Percentiles rank a stretch among this genome's conserved stretches.
These are phyloP conservation scores for Monilinia vaccinii-corymbosi DNA, from an alignment of 2,329 filamentous ascomycete species.

Conservation along the genomic window DNA sequence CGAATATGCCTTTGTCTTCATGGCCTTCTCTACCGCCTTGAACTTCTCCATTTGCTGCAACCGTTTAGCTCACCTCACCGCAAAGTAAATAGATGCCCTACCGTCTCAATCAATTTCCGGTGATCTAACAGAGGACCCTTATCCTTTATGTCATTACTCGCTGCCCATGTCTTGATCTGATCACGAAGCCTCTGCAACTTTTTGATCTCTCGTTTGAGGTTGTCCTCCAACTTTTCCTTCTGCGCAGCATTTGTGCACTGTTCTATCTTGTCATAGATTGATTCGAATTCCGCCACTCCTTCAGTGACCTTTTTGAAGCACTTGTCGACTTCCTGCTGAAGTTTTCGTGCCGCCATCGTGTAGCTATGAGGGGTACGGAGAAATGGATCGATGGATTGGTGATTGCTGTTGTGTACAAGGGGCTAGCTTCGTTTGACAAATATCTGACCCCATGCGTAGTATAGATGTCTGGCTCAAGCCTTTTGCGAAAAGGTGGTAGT, in stretches of 20 bases:
- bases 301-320: slow-evolving; percentile 98
- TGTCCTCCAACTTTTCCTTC: slow-evolving; percentile 97
- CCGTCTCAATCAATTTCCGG: slow-evolving; percentile 93
- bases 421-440: slow-evolving; percentile 21
- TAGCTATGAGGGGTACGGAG: slow-evolving; percentile 18
- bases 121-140: slow-evolving; percentile 92
- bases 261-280: slow-evolving; percentile 96
- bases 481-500: slow-evolving; percentile 7
- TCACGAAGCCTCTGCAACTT: slow-evolving; percentile 95
- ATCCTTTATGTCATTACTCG: slow-evolving; percentile 98
- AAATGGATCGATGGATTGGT: slow-evolving; percentile 12
- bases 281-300: slow-evolving; percentile 84
- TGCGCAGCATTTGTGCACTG: slow-evolving; percentile 86
- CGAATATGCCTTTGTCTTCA: slow-evolving; percentile 99
- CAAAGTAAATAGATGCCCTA: slow-evolving; percentile 33
- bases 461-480: slow-evolving; percentile 2
- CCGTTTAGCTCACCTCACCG: slow-evolving; percentile 20
- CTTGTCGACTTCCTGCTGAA: slow-evolving; percentile 97
- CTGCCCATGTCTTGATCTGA: slow-evolving; percentile 99
- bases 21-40: slow-evolving; percentile 99
- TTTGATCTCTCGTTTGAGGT: slow-evolving; percentile 98
- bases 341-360: slow-evolving; percentile 88
- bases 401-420: slow-evolving; percentile 23
- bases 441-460: slow-evolving; percentile 23
- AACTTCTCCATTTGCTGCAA: slow-evolving; percentile 96